These are phyloP conservation scores for Lyophyllum semitale DNA, from an alignment of 768 basidiomycete genomes.

Conservation along the genomic window DNA sequence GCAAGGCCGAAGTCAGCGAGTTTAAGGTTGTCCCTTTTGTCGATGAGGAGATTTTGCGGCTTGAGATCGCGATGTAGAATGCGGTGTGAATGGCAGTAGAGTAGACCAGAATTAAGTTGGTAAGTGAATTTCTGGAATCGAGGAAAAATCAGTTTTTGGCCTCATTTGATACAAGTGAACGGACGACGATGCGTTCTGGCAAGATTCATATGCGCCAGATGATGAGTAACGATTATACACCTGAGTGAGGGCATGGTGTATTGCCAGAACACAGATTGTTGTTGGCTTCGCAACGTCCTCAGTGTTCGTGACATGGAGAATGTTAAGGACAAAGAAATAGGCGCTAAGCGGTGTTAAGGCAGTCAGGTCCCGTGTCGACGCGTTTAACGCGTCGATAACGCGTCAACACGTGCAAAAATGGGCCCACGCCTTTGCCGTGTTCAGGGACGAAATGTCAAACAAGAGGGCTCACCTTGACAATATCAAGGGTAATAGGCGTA, in stretches of 20 bases:
- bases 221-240: neutral
- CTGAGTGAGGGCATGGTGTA: neutral
- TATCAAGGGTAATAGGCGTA: slow-evolving; percentile 69
- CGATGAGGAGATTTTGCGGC: slow-evolving; percentile 94
- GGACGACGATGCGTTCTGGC: neutral
- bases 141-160: neutral
- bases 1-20: slow-evolving; percentile 97
- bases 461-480: slow-evolving; percentile 71
- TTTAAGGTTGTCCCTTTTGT: slow-evolving; percentile 88
- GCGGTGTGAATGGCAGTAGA: slow-evolving; percentile 93
- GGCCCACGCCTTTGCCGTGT: neutral
- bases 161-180: neutral
- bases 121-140: slow-evolving; percentile 86
- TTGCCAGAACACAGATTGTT: neutral
- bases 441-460: neutral
- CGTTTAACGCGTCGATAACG: slow-evolving; percentile 23
- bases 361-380: neutral
- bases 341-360: neutral
- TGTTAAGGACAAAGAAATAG: neutral
- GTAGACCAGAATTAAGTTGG: slow-evolving; percentile 87
- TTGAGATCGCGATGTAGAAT: slow-evolving; percentile 98
- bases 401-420: slow-evolving; percentile 12
- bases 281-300: neutral
- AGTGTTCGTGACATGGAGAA: neutral
- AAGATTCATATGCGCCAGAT: neutral